Base-by-base conservation (phyloP, 257 asterid genomes). In the Anisodus tanguticus region DNA sequence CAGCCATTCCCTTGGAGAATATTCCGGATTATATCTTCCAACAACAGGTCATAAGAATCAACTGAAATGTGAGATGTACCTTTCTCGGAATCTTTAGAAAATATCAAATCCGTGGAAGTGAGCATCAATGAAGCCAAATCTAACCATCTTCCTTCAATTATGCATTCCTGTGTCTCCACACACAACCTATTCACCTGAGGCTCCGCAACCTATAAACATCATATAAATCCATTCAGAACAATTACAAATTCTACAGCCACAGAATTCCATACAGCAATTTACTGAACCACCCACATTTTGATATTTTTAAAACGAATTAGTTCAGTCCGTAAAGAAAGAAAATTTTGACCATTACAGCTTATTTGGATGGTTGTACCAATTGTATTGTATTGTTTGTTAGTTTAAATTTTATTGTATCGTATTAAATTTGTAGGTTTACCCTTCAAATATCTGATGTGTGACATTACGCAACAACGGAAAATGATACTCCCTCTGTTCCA, bases 51-150 rank as follows among this genome's bases (percentile, higher is more conserved):
- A 66, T 10, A 4, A 66, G 37, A 72, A 43, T 72, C 59, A 72
- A 5, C 4, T 45, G n/a, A n/a, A n/a, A 22, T 72, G 11, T 49
- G n/a, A 39, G 37, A n/a, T 12, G 84, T 63, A 95, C 99, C 98
- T 93, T 94, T 94, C 81, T 93, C 95, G 1, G 97, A 88, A 80
- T 97, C 97, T 83, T 93, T 92, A 3, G 98, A 85, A 90, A 92
- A 92, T 47, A 96, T 85, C 49, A 96, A 89, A 88, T 94, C 97
- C 31, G 97, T 94, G 58, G 98, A 91, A 78, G 97, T 89, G 31
- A 96, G 90, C 96, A 93, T 91, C 88, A 94, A 87, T 0, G 92
- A 91, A 31, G 93, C 91, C 92, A 94, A 90, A 88, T 96, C 98
- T 85, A 89, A 71, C 98, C 97, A 96, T 85, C 93, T 88, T 78